Evolutionary conservation across 805 yeast species (phyloP), one percentile per base, ranked within the genome.

Genomic region (Kodamaea kakaduensis): DNA sequence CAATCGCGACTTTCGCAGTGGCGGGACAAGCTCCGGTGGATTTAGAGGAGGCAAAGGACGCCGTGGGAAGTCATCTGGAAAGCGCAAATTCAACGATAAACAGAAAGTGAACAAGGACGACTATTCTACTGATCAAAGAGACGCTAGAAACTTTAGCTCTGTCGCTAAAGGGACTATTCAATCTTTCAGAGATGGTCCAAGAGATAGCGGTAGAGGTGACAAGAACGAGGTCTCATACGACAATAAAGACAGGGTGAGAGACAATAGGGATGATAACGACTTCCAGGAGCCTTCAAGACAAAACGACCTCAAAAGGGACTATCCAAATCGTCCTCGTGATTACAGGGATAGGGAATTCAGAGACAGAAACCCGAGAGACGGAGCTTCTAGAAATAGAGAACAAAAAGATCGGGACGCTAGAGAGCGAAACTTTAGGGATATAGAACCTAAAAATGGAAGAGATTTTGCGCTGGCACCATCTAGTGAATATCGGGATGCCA

Each of bases 51-150:
- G 9, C 21, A 31, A 13, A 22, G 34, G 14, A 16, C 27, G 22
- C 18, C 35, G 27, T 25, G 40, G 23, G 38, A 25, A 33, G n/a
- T 5, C 25, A 19, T n/a, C 21, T 16, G 52, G 49, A 10, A 51
- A 55, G 6, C 48, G 47, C 24, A 41, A 54, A 36, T 53, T 41
- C 25, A 43, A 40, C 25, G 56, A 51, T 31, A 36, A 58, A 31
- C 58, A 53, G 38, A 43, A 43, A 17, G 19, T 40, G 2, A 39
- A 36, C 37, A 37, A 23, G 41, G 25, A 26, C 10, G 28, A 14
- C 25, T 32, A 25, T 22, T 23, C 17, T 9, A 25, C 30, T 6
- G 35, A 23, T n/a, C 26, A 15, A 5, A 25, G 35, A 25, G 35
- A 32, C 14, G 24, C 15, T 6, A 14, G 27, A 15, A 23, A 31